Base-by-base conservation (phyloP, 2,329 filamentous ascomycete genomes). In the Aspergillus sp. region DNA sequence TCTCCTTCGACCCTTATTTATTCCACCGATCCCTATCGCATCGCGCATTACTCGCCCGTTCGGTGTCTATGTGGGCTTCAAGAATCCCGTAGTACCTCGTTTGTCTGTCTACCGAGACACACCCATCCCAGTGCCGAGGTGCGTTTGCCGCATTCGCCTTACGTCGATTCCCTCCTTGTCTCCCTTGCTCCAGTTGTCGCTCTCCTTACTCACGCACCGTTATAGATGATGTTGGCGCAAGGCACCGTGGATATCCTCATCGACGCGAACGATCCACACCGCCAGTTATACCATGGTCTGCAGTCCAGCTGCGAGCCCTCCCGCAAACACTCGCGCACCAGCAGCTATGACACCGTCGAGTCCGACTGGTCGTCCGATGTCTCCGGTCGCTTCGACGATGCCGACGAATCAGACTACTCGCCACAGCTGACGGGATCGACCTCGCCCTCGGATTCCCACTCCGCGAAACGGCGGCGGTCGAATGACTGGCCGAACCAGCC, bases 401-500 rank as follows among this genome's bases (percentile, higher is more conserved):
- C 67, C 9, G 68, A 71, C 45, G 55, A 55, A 11, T 59, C 60
- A 17, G 43, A 35, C 42, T 19, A 24, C 17, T 35, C 47, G 14
- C 52, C 62, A 11, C 59, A 63, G 8, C 57, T 56, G 9, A 44
- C 33, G 1, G 42, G 38, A 10, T 40, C 56, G 45, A 50, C 49
- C 4, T 63, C 61, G 2, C 56, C 60, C 1, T 60, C 62, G 3
- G 55, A n/a, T 10, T 20, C 54, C 11, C 70, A 73, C 50, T 70
- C 68, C 0, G 65, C 65, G 10, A 79, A 79, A 58, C 68, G 76
- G 43, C 69, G 71, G 14, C 69, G 75, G 17, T 71, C 70, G 3
- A 73, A 72, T 42, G 73, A 77, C 50, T 79, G 76, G 76, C 75
- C 75, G 13, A 57, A 76, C 2, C 45, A 51, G 2, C 44, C 40